Base-by-base conservation (phyloP, 2,329 filamentous ascomycete genomes). In the Elsinoe arachidis region DNA sequence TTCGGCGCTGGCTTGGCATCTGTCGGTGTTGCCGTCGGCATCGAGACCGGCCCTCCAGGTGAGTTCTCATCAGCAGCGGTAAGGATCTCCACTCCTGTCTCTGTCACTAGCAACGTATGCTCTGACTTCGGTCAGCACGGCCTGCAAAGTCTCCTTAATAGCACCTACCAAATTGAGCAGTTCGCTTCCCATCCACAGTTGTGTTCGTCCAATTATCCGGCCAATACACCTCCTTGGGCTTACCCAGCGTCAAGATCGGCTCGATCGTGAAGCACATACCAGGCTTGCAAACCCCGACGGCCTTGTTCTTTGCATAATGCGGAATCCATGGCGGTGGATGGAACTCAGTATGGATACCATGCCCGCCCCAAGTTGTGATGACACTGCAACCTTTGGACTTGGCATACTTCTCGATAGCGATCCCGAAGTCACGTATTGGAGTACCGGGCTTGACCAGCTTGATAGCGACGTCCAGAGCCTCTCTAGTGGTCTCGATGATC, bases 211-310 rank as follows among this genome's bases (percentile, higher is more conserved):
- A 99, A 76, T 97, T 90, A 70, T 99, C 93, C 0, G 93, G 93
- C 93, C 93, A 99, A 0, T 90, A 97, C 70, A 93, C 86, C 68
- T 97, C 93, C 61, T 83, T 83, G 72, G 95, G 88, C 61, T 88
- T 91, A 59, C 93, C 93, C 57, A 96, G 73, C 38, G 90, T 90
- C 69, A 97, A 90, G 92, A 99, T 99, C 12, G 93, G 93, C 75
- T 99, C 93, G 61, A 99, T 97, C 0, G 93, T 97, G 68, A 99
- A 97, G 62, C 90, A 96, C 90, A 96, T 96, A 54, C 93, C 93
- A 0, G 88, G 86, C 76, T 96, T 96, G 60, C 91, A 93, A 65
- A 87, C 84, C 49, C 93, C 93, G 1, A 96, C 87, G 0, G 91
- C 89, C 81, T 97, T 97, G 75, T 96, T 99, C 80, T 96, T 96